phyloP scores from a whole-genome alignment of 2,329 filamentous ascomycete genomes.

The Sordariomycetes sp. region DNA sequence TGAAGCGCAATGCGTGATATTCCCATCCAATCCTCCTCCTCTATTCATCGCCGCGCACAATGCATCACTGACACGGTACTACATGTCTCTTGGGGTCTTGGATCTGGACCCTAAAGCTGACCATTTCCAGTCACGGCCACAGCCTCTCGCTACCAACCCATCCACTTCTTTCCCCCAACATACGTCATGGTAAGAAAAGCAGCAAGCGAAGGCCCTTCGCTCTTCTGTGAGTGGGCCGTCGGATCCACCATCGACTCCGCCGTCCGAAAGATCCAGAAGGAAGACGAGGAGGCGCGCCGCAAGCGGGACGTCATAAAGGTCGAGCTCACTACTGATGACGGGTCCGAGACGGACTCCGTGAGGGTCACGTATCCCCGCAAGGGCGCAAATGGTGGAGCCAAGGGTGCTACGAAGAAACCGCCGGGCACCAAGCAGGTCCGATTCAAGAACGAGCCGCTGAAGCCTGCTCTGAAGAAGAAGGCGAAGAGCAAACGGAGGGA shows the following conservation, averaged over 20 bases:
- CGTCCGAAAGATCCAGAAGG: constrained; percentile 11
- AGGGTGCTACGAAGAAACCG: constrained; percentile 3
- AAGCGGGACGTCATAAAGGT: constrained; percentile 20
- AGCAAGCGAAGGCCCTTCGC: constrained; percentile 2
- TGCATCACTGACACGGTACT: background rate
- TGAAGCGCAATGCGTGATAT: too few species aligned
- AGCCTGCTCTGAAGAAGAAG: constrained; percentile 23
- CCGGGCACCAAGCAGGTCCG: constrained; percentile 25
- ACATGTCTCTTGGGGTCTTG: background rate
- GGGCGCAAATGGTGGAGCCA: background rate
- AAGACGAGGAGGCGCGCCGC: background rate
- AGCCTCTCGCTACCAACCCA: background rate
- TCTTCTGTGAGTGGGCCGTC: constrained; percentile 26
- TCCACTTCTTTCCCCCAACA: background rate
- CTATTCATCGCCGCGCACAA: too few species aligned
- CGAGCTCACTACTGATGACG: constrained; percentile 35
- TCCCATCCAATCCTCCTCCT: too few species aligned
- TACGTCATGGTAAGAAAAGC: background rate
- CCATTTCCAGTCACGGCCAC: background rate
- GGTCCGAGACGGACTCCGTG: constrained; percentile 33
- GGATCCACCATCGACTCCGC: constrained; percentile 19
- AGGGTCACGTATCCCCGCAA: constrained; percentile 32
- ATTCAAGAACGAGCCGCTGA: constrained; percentile 19
- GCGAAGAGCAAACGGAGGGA: constrained; percentile 12
- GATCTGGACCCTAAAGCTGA: background rate